These are phyloP conservation scores for Dioscorea alata DNA, from an alignment of 106 monocot genomes.

Conservation along the genomic window DNA sequence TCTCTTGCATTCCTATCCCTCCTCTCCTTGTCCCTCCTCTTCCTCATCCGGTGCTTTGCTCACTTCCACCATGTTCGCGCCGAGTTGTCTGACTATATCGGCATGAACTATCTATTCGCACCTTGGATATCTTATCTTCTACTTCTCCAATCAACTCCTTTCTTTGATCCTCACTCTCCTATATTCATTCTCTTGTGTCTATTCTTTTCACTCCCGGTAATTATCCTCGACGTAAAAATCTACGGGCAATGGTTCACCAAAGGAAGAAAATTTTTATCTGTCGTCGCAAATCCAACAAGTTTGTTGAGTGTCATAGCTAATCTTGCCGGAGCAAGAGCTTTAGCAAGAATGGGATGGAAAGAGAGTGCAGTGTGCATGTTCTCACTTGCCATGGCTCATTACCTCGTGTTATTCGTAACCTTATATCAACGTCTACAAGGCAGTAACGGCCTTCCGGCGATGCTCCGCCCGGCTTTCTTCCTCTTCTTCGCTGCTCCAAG, in stretches of 20 bases:
- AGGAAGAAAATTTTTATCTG: constrained; percentile 22
- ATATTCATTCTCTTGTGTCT: constrained; percentile 8
- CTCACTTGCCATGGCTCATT: constrained; percentile 26
- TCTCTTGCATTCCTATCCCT: constrained; percentile 17
- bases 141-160: constrained; percentile 28
- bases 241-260: constrained; percentile 37
- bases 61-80: constrained; percentile 9
- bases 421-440: constrained; percentile 26
- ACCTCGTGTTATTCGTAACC: constrained; percentile 30
- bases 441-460: constrained; percentile 15
- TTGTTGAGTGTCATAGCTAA: constrained; percentile 30
- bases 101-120: constrained; percentile 34
- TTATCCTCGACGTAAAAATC: constrained; percentile 32
- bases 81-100: constrained; percentile 28
- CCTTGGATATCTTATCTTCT: constrained; percentile 27
- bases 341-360: constrained; percentile 22
- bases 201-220: constrained; percentile 17
- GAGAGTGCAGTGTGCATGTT: constrained; percentile 33
- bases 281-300: constrained; percentile 33
- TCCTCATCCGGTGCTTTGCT: constrained; percentile 12
- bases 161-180: not conserved
- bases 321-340: constrained; percentile 19
- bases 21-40: constrained; percentile 20
- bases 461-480: constrained; percentile 36
- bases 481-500: constrained; percentile 29